Percentiles rank a stretch among this genome's conserved stretches.
phyloP scores from a whole-genome alignment of 345 rosid species.

The Linum trigynum region DNA sequence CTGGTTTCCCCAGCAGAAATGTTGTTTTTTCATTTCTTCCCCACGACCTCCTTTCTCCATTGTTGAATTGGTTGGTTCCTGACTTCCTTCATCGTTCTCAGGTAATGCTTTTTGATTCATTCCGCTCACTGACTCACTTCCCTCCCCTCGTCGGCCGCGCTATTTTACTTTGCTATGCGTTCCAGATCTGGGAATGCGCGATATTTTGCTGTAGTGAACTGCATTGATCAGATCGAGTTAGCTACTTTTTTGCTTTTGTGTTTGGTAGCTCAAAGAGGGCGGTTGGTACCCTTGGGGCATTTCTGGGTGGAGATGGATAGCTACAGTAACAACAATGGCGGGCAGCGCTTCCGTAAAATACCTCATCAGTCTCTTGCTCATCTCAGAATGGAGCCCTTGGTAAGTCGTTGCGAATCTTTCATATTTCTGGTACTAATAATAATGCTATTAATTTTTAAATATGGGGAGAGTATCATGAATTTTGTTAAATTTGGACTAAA shows the following conservation, averaged over 20 bases:
- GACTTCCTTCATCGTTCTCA: background rate
- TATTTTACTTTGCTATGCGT: background rate
- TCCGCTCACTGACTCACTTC: background rate
- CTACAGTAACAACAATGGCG: constrained; percentile 16
- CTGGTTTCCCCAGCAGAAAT: background rate
- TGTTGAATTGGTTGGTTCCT: background rate
- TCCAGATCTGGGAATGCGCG: background rate
- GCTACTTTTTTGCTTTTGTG: background rate
- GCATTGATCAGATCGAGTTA: background rate
- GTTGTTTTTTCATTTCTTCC: background rate
- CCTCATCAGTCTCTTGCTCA: constrained; percentile 42
- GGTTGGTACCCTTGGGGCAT: background rate
- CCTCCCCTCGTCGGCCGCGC: background rate
- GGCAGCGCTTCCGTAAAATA: constrained; percentile 49
- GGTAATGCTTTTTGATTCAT: background rate
- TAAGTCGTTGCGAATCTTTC: constrained; percentile 9
- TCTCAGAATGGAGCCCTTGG: constrained; percentile 54
- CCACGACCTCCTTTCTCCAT: background rate
- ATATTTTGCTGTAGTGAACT: background rate
- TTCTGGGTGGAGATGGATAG: constrained; percentile 4
- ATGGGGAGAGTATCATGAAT: too few species aligned
- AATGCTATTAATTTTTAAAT: too few species aligned
- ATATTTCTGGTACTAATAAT: background rate
- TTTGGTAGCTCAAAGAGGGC: too few species aligned
- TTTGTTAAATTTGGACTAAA: too few species aligned